A percentile compares a stretch with the other conserved stretches of the same genome.
Evolutionary conservation across 1,284 basidiomycete genomes (phyloP).

Genomic region (Microbotryum scabiosae): DNA sequence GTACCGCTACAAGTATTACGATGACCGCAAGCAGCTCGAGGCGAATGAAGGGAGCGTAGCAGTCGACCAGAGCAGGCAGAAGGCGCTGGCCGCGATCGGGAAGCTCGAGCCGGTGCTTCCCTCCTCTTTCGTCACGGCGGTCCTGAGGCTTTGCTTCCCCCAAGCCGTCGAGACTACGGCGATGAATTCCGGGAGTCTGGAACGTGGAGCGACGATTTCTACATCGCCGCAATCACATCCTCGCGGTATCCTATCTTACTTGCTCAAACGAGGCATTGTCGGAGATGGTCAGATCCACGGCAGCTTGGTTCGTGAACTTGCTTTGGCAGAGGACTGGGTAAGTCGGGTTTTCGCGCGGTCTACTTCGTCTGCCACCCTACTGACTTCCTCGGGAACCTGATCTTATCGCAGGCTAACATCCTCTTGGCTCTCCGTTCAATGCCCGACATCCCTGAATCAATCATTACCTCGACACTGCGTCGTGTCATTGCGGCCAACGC

Average conservation of each 20-base stretch:
- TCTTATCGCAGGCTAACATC: constrained; percentile 14
- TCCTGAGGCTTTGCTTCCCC: constrained; percentile 27
- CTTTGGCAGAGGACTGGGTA: constrained; percentile 26
- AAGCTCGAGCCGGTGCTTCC: constrained; percentile 23
- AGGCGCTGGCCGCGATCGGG: constrained; percentile 12
- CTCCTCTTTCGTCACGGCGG: constrained; percentile 25
- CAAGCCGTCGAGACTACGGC: neutral
- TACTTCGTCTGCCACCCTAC: neutral
- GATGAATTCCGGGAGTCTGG: too few relatives aligned
- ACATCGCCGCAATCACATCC: constrained; percentile 10
- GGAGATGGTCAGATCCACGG: constrained; percentile 24
- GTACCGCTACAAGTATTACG: constrained; percentile 22
- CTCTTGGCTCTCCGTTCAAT: constrained; percentile 16
- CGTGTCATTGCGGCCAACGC: constrained; percentile 1
- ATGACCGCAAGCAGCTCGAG: constrained; percentile 19
- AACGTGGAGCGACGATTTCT: too few relatives aligned
- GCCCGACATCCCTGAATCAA: constrained; percentile 26
- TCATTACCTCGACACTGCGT: constrained; percentile 18
- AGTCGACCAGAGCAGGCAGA: constrained; percentile 12
- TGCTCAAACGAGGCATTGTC: constrained; percentile 24
- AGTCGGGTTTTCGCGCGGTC: neutral
- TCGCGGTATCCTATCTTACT: constrained; percentile 18
- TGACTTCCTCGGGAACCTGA: neutral
- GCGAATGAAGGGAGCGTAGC: constrained; percentile 16
- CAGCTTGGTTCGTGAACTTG: constrained; percentile 19